Percentiles rank a stretch among this genome's conserved stretches.
Conservation (phyloP, 2,329 filamentous ascomycete species). For the Cryphonectria japonica region DNA sequence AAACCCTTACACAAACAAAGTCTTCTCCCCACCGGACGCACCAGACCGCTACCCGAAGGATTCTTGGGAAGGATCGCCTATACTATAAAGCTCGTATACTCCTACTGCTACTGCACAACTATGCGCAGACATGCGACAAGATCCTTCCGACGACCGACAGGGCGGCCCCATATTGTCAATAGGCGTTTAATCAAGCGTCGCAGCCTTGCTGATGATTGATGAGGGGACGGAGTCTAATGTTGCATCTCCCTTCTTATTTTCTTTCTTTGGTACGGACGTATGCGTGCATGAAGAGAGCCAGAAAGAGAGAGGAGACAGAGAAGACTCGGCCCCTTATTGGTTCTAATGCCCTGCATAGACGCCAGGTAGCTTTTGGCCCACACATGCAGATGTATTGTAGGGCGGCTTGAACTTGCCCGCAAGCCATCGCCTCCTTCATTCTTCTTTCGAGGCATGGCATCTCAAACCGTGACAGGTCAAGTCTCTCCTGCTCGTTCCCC, state of each 20-base stretch:
- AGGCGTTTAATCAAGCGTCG: not conserved
- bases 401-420: conserved; percentile 16
- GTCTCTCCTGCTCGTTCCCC: not conserved
- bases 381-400: conserved; percentile 16
- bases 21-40: not conserved
- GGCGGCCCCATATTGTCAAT: not conserved
- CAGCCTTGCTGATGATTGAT: not conserved
- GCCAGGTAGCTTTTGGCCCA: not conserved
- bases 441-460: conserved; percentile 8
- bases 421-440: conserved; percentile 20
- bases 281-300: not conserved
- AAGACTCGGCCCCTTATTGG: not conserved
- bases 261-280: too few relatives aligned
- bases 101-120: not conserved
- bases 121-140: conserved; percentile 7
- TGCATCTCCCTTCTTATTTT: not conserved
- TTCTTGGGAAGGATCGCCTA: not conserved
- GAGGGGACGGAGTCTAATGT: not conserved
- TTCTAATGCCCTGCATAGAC: not conserved
- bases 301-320: too few relatives aligned
- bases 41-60: conserved; percentile 5
- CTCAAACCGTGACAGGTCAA: conserved; percentile 15
- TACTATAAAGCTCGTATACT: not conserved
- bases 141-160: not conserved
- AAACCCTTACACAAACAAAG: not conserved